Percentiles rank a stretch among this genome's conserved stretches.
Evolutionary conservation across 2,329 filamentous ascomycete genomes (phyloP).

Genomic region (Hypomyces perniciosus): DNA sequence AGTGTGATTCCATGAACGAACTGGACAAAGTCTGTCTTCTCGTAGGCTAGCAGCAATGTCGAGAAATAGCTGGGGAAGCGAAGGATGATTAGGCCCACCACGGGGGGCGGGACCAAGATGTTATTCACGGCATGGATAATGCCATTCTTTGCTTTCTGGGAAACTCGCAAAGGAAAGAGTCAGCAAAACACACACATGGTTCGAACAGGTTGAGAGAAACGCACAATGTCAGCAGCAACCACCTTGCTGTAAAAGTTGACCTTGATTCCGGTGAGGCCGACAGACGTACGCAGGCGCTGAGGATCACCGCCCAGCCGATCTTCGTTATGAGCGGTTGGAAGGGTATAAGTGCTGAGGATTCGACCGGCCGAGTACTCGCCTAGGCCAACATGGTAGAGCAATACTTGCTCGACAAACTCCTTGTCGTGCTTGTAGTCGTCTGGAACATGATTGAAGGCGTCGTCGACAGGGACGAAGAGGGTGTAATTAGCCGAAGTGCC

Average conservation of each 20-base stretch:
- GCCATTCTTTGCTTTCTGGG: conserved; percentile 66
- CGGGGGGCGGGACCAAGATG: conserved; percentile 70
- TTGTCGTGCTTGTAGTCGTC: conserved; percentile 52
- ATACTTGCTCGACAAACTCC: conserved; percentile 60
- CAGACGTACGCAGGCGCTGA: conserved; percentile 66
- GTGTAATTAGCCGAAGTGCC: conserved; percentile 70
- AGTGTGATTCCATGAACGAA: conserved; percentile 48
- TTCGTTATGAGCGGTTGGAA: conserved; percentile 62
- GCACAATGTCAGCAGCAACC: conserved; percentile 63
- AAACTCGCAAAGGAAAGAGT: not conserved
- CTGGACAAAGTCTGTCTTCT: conserved; percentile 65
- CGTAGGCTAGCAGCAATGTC: conserved; percentile 68
- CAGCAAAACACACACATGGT: not conserved
- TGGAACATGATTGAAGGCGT: conserved; percentile 62
- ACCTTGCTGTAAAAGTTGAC: conserved; percentile 75
- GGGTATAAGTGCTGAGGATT: conserved; percentile 65
- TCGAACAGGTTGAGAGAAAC: conserved; percentile 19
- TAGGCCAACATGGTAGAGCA: conserved; percentile 69
- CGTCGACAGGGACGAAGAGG: conserved; percentile 72
- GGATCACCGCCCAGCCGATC: conserved; percentile 55
- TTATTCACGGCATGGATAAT: conserved; percentile 71
- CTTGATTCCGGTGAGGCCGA: conserved; percentile 56
- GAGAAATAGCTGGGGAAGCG: conserved; percentile 73
- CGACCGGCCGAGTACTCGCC: conserved; percentile 60
- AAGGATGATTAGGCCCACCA: conserved; percentile 44